Base-by-base conservation (phyloP, 441 rosid species). In the Arabidopsis lyrata region DNA sequence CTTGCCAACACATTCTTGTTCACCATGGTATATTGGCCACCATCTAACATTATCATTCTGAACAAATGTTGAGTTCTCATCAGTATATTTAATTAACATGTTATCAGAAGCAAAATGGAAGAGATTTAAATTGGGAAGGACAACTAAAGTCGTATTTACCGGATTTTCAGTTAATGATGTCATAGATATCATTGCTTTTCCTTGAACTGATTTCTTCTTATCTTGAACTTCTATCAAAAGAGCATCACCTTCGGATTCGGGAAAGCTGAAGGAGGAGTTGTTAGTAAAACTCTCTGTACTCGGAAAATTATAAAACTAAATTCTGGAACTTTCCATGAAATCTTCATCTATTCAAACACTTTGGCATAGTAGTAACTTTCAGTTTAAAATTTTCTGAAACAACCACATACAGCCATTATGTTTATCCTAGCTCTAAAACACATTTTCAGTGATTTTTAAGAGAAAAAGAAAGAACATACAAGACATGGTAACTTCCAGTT, bases 1-100 rank as follows among this genome's bases (percentile, higher is more conserved):
- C 86, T 95, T 95, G 73, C 99, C 98, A 44, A 92, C 90, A 84
- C 98, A 95, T 84, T 90, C 97, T 84, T 92, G 88, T 84, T 87
- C 98, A 72, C 88, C 97, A 62, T 85, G 97, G 83, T 80, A 83
- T 74, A 92, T 81, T 29, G 96, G 92, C 95, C 98, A 95, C 99
- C 98, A 95, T 52, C 84, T 80, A 41, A 89, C 72, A 78, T 85
- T 90, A 39, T 95, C 97, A 81, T 84, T 84, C 99, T 92, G 87
- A 78, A 86, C 9, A 74, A 35, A 39, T 15, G 18, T 55, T 27
- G 62, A 73, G 12, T 31, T 54, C 59, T 41, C 38, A 65, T 66
- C 67, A 70, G 4, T 66, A 59, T 34, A 39, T 56, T 0, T 61
- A 39, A 18, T 7, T 20, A 48, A 32, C 35, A 65, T 63, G 13